Base-by-base conservation (phyloP, 2,329 filamentous ascomycete species). In the Dendrostoma leiphaemia region DNA sequence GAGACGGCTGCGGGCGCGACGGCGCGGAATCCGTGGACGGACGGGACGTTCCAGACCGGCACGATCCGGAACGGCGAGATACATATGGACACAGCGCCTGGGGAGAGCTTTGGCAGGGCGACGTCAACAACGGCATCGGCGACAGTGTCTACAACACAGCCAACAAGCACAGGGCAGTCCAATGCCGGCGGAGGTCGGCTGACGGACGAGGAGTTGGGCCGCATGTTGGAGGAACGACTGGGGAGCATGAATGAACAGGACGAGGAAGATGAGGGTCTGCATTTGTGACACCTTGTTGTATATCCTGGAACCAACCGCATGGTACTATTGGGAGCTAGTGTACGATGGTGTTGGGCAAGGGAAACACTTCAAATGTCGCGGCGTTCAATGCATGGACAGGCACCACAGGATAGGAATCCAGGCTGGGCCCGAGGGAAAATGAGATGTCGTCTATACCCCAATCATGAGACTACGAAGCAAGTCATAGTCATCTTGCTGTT, bases 11-110 rank as follows among this genome's bases (percentile, higher is more conserved):
- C 48, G 37, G 44, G 13, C 13, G 40, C 8, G 37, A 28, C 58
- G 31, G 41, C 26, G 21, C 48, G 71, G 72, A 69, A 74, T 38
- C 74, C 84, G 0, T 86, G 84, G 84, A 74, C 66, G 26, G 83
- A 87, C 63, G 84, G 84, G 23, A 86, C 84, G 1, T 86, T 86
- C 62, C 79, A 83, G 64, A 82, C 78, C 1, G 83, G 83, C 9
- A 77, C 76, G 13, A 77, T 86, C 61, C 72, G 76, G 2, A 73
- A 75, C 56, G 79, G 79, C 23, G 70, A 77, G 62, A 60, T 82
- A 3, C 71, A 68, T n/a, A 71, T 81, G 65, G 74, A 80, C 61
- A 51, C 46, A 34, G 52, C 51, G 53, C 51, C 44, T 1, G 17
- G 48, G 26, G 52, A 41, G 48, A 15, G n/a, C 21, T 21, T 10